Evolutionary conservation across 2,329 filamentous ascomycete genomes (phyloP).

Genomic region (Chrysoporthe cubensis): DNA sequence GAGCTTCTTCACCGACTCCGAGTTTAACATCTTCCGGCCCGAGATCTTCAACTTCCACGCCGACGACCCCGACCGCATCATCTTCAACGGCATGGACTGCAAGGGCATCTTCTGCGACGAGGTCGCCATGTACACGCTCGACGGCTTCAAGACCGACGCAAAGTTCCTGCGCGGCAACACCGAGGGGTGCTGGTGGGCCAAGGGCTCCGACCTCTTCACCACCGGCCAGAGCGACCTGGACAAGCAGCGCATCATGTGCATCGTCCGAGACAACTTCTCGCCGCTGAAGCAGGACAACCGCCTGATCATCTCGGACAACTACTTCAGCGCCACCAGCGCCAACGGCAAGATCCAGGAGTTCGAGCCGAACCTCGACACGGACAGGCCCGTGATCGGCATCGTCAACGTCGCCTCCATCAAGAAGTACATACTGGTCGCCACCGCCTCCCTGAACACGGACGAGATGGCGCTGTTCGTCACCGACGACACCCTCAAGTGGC

Average conservation of each 20-base stretch:
- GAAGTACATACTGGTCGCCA: constrained; percentile 83
- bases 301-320: constrained; percentile 81
- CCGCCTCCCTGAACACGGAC: constrained; percentile 76
- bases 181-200: constrained; percentile 85
- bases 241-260: constrained; percentile 76
- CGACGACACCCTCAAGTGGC: constrained; percentile 82
- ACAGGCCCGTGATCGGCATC: constrained; percentile 76
- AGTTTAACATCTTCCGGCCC: constrained; percentile 57
- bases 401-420: constrained; percentile 84
- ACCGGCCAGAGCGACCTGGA: constrained; percentile 69
- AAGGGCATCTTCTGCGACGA: constrained; percentile 66
- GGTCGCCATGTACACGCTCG: constrained; percentile 73
- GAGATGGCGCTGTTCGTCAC: constrained; percentile 93
- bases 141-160: constrained; percentile 76
- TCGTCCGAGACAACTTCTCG: constrained; percentile 74
- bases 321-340: constrained; percentile 63
- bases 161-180: constrained; percentile 70
- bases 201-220: constrained; percentile 73
- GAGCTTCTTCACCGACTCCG: constrained; percentile 67
- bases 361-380: constrained; percentile 77
- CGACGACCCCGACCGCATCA: constrained; percentile 78
- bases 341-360: constrained; percentile 60
- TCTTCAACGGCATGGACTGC: constrained; percentile 80
- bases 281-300: constrained; percentile 74
- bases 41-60: constrained; percentile 77